Base-by-base conservation (phyloP, 2,329 filamentous ascomycete genomes). In the Nothophaeocryptopus gaeumannii region DNA sequence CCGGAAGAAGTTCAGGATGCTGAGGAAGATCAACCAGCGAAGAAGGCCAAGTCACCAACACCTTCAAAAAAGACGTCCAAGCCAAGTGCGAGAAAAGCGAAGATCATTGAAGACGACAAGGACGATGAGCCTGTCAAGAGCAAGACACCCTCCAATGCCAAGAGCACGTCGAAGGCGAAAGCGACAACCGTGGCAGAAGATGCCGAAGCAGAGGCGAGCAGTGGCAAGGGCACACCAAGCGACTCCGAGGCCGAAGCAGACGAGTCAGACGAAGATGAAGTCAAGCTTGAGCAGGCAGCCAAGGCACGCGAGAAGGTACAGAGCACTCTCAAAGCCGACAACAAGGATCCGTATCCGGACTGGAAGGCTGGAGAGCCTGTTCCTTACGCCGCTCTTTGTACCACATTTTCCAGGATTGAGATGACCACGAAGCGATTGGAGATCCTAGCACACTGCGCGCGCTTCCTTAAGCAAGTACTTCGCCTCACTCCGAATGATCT, bases 391-490 rank as follows among this genome's bases (percentile, higher is more conserved):
- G 93, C 93, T 10, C 79, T 99, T 7, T 97, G 93, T 70, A 89
- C 84, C 9, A 97, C 93, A 0, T 97, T 97, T 63, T 96, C 91
- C 1, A 82, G 96, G 31, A 85, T 97, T 45, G 93, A 99, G 72
- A 84, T 96, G 77, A 99, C 92, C 0, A 89, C 88, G 5, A 97
- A 97, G 68, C 83, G 93, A 47, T 73, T 99, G 37, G 78, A 90
- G 54, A 99, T 99, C 55, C 81, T 87, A 59, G 88, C 91, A 13
- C 85, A 96, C 67, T 96, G 91, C 70, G 87, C 91, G 1, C 78
- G 89, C 1, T 97, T 99, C 67, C 78, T 99, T 42, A 86, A 89
- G 31, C 93, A 99, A 71, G 92, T 99, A n/a, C 78, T 97, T 60
- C 83, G 92, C 13, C 76, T 99, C 32, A 96, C 90, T 0, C 93